These are phyloP conservation scores for Rhodotorula sp. DNA, from an alignment of 1,284 basidiomycete species.

Conservation along the genomic window DNA sequence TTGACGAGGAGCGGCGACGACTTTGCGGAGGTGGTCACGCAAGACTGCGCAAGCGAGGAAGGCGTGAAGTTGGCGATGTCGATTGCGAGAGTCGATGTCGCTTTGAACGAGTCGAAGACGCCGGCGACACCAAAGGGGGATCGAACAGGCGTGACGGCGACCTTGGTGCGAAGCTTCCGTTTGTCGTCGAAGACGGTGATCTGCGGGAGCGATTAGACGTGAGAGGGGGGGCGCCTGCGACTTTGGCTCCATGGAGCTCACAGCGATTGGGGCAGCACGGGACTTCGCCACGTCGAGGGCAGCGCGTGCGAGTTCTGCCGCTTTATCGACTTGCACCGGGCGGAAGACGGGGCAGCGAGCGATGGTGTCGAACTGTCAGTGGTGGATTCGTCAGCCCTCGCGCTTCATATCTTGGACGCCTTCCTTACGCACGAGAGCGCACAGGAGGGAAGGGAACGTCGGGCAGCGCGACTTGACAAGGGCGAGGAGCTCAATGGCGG, in stretches of 20 bases:
- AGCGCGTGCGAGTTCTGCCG: no score
- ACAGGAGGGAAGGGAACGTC: conserved; percentile 25
- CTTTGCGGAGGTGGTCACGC: background rate
- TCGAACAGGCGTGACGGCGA: background rate
- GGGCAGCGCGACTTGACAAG: conserved; percentile 1
- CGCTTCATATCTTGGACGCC: no score
- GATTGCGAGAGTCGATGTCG: background rate
- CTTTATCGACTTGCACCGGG: background rate
- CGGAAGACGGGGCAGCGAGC: conserved; percentile 27
- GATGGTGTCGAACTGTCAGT: conserved; percentile 19
- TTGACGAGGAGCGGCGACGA: background rate
- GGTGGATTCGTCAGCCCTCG: background rate
- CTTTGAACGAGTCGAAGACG: background rate
- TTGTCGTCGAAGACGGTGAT: background rate
- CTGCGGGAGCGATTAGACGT: background rate
- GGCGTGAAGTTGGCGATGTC: background rate
- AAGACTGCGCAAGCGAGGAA: background rate
- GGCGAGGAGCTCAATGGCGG: conserved; percentile 30
- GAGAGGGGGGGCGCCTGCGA: background rate
- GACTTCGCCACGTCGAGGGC: conserved; percentile 4
- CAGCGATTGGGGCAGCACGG: conserved; percentile 6
- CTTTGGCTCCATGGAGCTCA: background rate
- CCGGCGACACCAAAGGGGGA: background rate
- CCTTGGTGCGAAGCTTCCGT: background rate
- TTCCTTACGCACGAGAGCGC: conserved; percentile 2